Evolutionary conservation across 2,329 filamentous ascomycete genomes (phyloP), one percentile per base, ranked within the genome.

Genomic region (Lasiodiplodia citricola): DNA sequence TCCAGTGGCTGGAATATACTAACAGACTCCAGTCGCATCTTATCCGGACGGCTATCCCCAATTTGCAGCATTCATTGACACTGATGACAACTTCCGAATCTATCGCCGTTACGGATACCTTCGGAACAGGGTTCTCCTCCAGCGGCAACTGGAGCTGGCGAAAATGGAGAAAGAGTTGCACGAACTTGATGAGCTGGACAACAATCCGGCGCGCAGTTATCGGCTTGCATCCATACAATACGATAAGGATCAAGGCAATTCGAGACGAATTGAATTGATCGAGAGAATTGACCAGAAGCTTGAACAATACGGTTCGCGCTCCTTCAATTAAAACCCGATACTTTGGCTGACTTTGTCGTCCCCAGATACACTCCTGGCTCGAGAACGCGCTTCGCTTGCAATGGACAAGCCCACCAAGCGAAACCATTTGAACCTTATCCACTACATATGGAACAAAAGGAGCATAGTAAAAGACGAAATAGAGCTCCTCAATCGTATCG

Each of bases 391-490:
- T 37, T 71, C 68, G 31, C 25, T 47, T 2, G 21, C 52, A 16
- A 67, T 71, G 70, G 57, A 64, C 14, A 64, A 47, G 64, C 69
- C 70, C 4, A 64, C 69, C 3, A 66, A 66, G 14, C 70, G 69
- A 6, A 65, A 70, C 31, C 69, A 67, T 60, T 23, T 56, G 25
- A 70, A 51, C 38, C 38, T 70, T 3, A 54, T 71, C 2, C 69
- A 72, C 52, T 72, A 67, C 25, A 4, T 69, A 23, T 70, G 54
- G 41, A 72, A 72, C 57, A 47, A 63, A 16, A 67, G n/a, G n/a
- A n/a, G n/a, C n/a, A n/a, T n/a, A n/a, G n/a, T n/a, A n/a, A n/a
- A n/a, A n/a, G n/a, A n/a, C n/a, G n/a, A n/a, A n/a, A n/a, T n/a
- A n/a, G n/a, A n/a, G n/a, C 63, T 68, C 18, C 52, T 69, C 8